Conservation (phyloP, 495 filamentous ascomycete species). For the Daldinia bambusicola region DNA sequence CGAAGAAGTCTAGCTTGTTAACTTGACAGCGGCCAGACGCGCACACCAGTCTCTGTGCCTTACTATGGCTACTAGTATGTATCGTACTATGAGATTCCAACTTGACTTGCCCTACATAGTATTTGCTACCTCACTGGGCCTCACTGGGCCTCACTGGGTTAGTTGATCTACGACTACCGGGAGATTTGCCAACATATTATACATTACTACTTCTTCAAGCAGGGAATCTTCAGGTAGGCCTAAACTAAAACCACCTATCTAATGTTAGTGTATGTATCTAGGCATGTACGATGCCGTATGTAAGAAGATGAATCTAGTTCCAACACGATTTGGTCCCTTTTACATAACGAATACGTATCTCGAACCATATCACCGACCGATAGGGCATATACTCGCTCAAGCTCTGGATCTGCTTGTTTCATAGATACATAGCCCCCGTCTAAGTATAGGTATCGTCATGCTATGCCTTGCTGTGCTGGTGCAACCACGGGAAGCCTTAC, state of each 20-base stretch:
- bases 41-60: conserved; percentile 33
- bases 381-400: conserved; percentile 10
- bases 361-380: conserved; percentile 28
- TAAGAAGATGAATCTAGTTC: conserved; percentile 1
- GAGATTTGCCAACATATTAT: conserved; percentile 31
- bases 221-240: background rate
- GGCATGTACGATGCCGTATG: conserved; percentile 1
- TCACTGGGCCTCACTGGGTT: conserved; percentile 17
- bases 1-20: conserved; percentile 49
- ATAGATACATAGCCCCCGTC: conserved; percentile 31
- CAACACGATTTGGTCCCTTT: conserved; percentile 17
- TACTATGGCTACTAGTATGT: conserved; percentile 17
- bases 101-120: conserved; percentile 35
- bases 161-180: conserved; percentile 31
- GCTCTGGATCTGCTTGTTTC: conserved; percentile 39
- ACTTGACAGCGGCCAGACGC: conserved; percentile 39
- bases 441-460: conserved; percentile 8
- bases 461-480: conserved; percentile 1
- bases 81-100: conserved; percentile 5
- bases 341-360: conserved; percentile 19
- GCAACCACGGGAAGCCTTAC: conserved; percentile 33
- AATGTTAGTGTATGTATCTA: background rate
- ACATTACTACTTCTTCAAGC: conserved; percentile 4
- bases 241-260: background rate
- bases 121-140: conserved; percentile 21